A percentile compares a stretch with the other conserved stretches of the same genome.
Evolutionary conservation across 768 basidiomycete species (phyloP).

Genomic region (Trametes punicea): DNA sequence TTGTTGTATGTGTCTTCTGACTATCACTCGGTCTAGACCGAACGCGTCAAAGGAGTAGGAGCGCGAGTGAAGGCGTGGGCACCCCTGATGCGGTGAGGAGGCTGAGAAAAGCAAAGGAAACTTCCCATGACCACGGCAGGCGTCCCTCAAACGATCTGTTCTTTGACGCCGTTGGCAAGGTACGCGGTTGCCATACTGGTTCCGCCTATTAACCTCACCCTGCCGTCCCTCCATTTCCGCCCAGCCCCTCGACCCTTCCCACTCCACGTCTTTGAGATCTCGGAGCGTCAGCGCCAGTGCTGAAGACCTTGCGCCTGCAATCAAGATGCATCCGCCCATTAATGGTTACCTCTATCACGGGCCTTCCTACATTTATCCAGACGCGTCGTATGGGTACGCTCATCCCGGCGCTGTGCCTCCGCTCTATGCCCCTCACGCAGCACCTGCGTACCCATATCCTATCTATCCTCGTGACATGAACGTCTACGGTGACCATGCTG

Average conservation of each 20-base stretch:
- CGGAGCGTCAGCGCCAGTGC: constrained; percentile 22
- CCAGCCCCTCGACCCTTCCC: constrained; percentile 12
- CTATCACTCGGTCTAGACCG: constrained; percentile 24
- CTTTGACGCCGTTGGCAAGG: constrained; percentile 38
- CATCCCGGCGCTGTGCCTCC: background rate
- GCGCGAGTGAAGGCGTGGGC: constrained; percentile 29
- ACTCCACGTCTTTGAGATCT: constrained; percentile 14
- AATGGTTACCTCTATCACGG: background rate
- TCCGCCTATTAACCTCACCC: constrained; percentile 1
- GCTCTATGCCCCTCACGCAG: constrained; percentile 5
- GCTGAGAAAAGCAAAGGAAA: constrained; percentile 15
- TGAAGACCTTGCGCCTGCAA: constrained; percentile 6
- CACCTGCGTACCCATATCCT: constrained; percentile 7
- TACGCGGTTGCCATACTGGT: constrained; percentile 8
- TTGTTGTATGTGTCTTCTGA: background rate
- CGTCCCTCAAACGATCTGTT: constrained; percentile 37
- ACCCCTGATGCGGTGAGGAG: constrained; percentile 18
- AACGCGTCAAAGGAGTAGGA: constrained; percentile 27
- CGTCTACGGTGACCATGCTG: background rate
- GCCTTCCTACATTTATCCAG: constrained; percentile 11
- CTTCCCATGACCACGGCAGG: constrained; percentile 30
- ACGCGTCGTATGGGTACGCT: background rate
- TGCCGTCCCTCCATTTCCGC: background rate
- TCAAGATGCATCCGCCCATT: constrained; percentile 10
- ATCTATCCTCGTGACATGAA: constrained; percentile 3